These are phyloP conservation scores for Ganoderma meredithae DNA, from an alignment of 1,284 basidiomycete species.

Conservation along the genomic window DNA sequence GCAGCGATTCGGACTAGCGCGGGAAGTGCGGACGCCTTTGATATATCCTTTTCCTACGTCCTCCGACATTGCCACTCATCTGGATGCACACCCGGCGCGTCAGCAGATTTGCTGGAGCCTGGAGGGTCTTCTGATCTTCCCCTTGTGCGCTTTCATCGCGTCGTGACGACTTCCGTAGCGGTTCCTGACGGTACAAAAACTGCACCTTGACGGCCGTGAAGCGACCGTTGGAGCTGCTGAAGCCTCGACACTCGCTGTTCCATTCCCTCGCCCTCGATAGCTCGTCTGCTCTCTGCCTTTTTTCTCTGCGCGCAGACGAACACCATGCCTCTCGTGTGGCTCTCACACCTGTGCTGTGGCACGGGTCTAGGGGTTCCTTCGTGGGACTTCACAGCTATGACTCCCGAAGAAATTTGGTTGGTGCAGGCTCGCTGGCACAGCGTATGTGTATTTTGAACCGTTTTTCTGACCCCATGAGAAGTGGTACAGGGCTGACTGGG, in stretches of 20 bases:
- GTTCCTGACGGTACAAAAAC: neutral
- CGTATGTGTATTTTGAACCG: constrained; percentile 23
- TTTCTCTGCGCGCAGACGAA: neutral
- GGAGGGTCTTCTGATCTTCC: neutral
- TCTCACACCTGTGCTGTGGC: constrained; percentile 41
- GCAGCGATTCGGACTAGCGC: neutral
- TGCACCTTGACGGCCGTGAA: neutral
- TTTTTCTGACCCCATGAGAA: constrained; percentile 9
- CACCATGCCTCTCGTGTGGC: constrained; percentile 34
- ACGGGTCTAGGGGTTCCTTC: constrained; percentile 34
- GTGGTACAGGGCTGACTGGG: constrained; percentile 45
- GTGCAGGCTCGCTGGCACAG: constrained; percentile 30
- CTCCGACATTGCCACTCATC: neutral
- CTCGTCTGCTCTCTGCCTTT: neutral
- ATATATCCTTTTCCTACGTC: too few relatives aligned
- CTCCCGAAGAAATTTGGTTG: constrained; percentile 32
- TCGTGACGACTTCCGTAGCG: neutral
- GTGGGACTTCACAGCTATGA: constrained; percentile 35
- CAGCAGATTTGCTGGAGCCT: neutral
- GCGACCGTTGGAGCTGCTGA: neutral
- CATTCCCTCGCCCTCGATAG: neutral
- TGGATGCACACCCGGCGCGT: neutral
- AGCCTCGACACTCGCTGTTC: neutral
- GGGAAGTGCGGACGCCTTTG: neutral
- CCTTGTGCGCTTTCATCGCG: neutral